These are phyloP conservation scores for Pachysolen tannophilus DNA, from an alignment of 805 yeast species.

Conservation along the genomic window DNA sequence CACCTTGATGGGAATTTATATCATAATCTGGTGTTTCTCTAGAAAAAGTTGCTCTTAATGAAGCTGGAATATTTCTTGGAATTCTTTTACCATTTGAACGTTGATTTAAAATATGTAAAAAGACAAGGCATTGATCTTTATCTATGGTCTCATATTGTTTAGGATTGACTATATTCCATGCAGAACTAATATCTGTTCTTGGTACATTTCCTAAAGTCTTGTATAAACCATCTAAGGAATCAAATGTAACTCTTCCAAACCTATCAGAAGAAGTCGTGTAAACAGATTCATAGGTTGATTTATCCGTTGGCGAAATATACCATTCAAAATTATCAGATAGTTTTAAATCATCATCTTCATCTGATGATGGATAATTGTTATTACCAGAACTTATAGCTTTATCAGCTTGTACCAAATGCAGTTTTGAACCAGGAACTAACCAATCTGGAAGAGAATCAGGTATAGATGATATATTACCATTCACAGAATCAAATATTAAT, in stretches of 20 bases:
- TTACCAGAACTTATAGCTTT: slow-evolving; percentile 40
- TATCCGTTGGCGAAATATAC: slow-evolving; percentile 92
- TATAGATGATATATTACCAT: slow-evolving; percentile 47
- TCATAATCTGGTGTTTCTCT: slow-evolving; percentile 76
- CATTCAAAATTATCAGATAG: slow-evolving; percentile 76
- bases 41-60: slow-evolving; percentile 83
- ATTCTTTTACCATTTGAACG: slow-evolving; percentile 71
- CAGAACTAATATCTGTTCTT: slow-evolving; percentile 73
- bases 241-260: slow-evolving; percentile 74
- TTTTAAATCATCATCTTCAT: slow-evolving; percentile 57
- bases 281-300: slow-evolving; percentile 67
- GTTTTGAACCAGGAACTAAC: slow-evolving; percentile 87
- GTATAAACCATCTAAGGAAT: slow-evolving; percentile 63
- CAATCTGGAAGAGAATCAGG: slow-evolving; percentile 81
- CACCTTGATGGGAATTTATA: slow-evolving; percentile 45
- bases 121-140: slow-evolving; percentile 86
- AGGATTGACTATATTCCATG: slow-evolving; percentile 95
- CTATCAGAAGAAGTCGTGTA: slow-evolving; percentile 68
- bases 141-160: slow-evolving; percentile 81
- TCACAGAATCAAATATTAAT: slow-evolving; percentile 82
- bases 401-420: slow-evolving; percentile 80
- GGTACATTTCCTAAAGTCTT: slow-evolving; percentile 66
- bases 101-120: slow-evolving; percentile 85
- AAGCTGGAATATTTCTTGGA: slow-evolving; percentile 92
- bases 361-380: slow-evolving; percentile 16